Conservation (phyloP, 352 stramenopile species). For the Phytophthora crassamura region DNA sequence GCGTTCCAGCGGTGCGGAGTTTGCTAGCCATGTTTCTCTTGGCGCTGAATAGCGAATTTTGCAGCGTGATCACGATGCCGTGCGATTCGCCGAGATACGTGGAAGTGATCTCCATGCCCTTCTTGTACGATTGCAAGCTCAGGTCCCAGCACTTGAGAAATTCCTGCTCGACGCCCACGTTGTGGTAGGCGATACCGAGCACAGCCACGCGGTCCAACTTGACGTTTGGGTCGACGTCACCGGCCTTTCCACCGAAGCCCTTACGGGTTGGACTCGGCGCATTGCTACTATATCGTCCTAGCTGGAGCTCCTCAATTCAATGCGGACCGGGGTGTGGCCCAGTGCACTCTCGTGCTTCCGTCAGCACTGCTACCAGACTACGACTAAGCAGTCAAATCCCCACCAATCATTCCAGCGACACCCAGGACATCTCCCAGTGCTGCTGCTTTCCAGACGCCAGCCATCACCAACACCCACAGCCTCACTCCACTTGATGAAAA, state of each 20-base stretch:
- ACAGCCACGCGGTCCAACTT: conserved; percentile 92
- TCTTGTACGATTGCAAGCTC: conserved; percentile 92
- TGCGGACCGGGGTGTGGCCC: conserved; percentile 91
- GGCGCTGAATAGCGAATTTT: conserved; percentile 90
- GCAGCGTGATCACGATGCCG: conserved; percentile 92
- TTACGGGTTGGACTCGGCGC: conserved; percentile 24
- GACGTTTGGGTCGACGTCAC: conserved; percentile 37
- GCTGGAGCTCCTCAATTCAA: conserved; percentile 93
- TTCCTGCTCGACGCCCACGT: conserved; percentile 95
- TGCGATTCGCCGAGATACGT: conserved; percentile 89
- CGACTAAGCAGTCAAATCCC: too few relatives aligned
- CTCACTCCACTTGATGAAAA: conserved; percentile 12
- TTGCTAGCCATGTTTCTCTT: conserved; percentile 64
- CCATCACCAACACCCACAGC: conserved; percentile 10
- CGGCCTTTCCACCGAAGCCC: conserved; percentile 23
- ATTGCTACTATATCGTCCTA: conserved; percentile 21
- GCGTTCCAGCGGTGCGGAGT: conserved; percentile 47
- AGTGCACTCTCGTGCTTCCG: conserved; percentile 89
- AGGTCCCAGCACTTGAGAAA: conserved; percentile 94
- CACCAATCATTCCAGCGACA: conserved; percentile 20
- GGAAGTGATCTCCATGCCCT: conserved; percentile 90
- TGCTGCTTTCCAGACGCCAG: conserved; percentile 19
- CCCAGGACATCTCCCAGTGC: conserved; percentile 6
- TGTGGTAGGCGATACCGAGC: conserved; percentile 95
- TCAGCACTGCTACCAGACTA: too few relatives aligned